phyloP scores from a whole-genome alignment of 2,329 filamentous ascomycete genomes.

The Xylogone sp. region DNA sequence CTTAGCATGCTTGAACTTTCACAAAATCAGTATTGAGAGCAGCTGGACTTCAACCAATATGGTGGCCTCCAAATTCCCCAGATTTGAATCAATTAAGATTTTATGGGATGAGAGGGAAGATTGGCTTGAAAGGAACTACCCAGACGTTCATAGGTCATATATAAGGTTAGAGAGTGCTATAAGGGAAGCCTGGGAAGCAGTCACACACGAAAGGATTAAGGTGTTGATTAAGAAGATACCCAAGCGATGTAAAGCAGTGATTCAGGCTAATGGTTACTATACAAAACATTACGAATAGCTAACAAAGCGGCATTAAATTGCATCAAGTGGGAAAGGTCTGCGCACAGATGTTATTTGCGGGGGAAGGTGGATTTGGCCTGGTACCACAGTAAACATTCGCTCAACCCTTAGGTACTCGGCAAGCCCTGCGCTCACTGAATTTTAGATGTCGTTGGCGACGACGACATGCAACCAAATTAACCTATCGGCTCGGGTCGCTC shows the following conservation, averaged over 20 bases:
- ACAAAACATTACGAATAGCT: not conserved
- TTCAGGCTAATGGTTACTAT: not conserved
- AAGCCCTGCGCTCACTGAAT: too few relatives aligned
- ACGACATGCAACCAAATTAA: too few relatives aligned
- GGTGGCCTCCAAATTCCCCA: slow-evolving; percentile 8
- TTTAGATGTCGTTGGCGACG: too few relatives aligned
- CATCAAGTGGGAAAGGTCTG: not conserved
- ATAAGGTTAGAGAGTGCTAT: slow-evolving; percentile 7
- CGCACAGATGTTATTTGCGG: too few relatives aligned
- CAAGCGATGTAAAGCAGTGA: not conserved
- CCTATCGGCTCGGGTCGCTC: too few relatives aligned
- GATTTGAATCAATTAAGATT: slow-evolving; percentile 11
- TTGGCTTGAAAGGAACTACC: not conserved
- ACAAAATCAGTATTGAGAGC: slow-evolving; percentile 8
- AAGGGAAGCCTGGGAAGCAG: slow-evolving; percentile 13
- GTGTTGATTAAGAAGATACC: not conserved
- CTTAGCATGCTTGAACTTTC: slow-evolving; percentile 8
- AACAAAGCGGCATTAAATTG: not conserved
- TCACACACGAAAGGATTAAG: slow-evolving; percentile 1
- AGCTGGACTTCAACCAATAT: slow-evolving; percentile 6
- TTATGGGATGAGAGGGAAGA: slow-evolving; percentile 2
- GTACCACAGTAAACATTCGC: too few relatives aligned
- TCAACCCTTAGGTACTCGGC: too few relatives aligned
- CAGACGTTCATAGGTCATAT: slow-evolving; percentile 8
- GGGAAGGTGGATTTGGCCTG: too few relatives aligned